A percentile compares a stretch with the other conserved stretches of the same genome.
phyloP scores from a whole-genome alignment of 2,329 filamentous ascomycete genomes.

The Fusarium odoratissimum region DNA sequence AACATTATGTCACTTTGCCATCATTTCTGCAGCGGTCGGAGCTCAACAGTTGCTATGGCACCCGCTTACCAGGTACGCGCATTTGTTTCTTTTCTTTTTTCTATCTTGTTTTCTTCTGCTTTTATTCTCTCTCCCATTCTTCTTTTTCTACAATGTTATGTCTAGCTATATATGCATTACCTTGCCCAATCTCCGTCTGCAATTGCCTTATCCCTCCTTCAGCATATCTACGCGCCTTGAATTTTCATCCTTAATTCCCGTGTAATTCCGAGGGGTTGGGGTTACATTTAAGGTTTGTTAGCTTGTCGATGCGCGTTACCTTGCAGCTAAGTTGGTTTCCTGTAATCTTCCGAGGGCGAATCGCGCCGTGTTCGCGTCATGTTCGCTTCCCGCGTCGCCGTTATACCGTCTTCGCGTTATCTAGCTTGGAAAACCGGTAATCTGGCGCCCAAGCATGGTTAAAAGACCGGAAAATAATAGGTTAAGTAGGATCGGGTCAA shows the following conservation, averaged over 20 bases:
- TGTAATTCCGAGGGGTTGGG: neutral
- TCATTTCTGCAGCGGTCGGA: neutral
- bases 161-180: neutral
- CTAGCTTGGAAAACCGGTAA: neutral
- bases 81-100: neutral
- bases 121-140: neutral
- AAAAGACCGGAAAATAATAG: neutral
- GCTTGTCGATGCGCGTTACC: neutral
- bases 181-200: neutral
- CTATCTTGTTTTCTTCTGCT: neutral
- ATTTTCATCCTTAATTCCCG: neutral
- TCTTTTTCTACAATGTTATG: neutral
- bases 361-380: neutral
- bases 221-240: neutral
- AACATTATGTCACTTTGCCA: neutral
- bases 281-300: neutral
- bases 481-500: neutral
- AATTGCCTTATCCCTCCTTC: neutral
- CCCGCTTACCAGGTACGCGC: neutral
- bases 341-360: neutral
- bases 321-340: neutral
- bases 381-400: neutral
- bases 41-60: neutral
- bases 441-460: neutral
- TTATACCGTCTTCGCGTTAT: neutral